Percentiles rank a stretch among this genome's conserved stretches.
These are phyloP conservation scores for Diaporthe sp. DNA, from an alignment of 2,329 filamentous ascomycete species.

Conservation along the genomic window DNA sequence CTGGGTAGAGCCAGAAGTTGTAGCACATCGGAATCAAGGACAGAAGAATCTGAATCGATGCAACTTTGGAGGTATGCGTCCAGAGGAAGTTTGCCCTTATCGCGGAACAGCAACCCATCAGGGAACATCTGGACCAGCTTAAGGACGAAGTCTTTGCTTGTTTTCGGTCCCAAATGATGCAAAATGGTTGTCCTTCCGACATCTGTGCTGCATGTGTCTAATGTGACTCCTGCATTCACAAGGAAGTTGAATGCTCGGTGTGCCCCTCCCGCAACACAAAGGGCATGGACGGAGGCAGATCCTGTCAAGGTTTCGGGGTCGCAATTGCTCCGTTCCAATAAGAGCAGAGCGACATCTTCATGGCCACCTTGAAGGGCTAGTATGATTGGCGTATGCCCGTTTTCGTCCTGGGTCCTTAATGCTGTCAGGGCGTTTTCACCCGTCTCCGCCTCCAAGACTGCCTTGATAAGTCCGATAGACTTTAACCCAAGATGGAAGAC, in stretches of 20 bases:
- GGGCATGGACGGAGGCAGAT: background rate
- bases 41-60: background rate
- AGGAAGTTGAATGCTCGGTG: background rate
- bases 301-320: background rate
- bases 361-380: background rate
- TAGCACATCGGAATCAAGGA: background rate
- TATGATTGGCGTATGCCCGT: background rate
- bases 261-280: background rate
- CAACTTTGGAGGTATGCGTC: background rate
- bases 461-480: background rate
- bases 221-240: background rate
- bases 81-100: background rate
- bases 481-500: background rate
- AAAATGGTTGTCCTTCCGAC: background rate
- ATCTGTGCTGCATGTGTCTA: rapidly evolving
- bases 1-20: rapidly evolving
- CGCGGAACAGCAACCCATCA: background rate
- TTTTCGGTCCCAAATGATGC: background rate
- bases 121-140: background rate
- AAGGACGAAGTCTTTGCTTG: background rate
- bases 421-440: background rate
- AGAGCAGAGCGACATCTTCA: background rate
- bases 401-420: background rate
- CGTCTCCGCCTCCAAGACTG: background rate
- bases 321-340: background rate